Evolutionary conservation across 1,139 yeast species (phyloP), one percentile per base, ranked within the genome.

Genomic region (Pichia sp.): DNA sequence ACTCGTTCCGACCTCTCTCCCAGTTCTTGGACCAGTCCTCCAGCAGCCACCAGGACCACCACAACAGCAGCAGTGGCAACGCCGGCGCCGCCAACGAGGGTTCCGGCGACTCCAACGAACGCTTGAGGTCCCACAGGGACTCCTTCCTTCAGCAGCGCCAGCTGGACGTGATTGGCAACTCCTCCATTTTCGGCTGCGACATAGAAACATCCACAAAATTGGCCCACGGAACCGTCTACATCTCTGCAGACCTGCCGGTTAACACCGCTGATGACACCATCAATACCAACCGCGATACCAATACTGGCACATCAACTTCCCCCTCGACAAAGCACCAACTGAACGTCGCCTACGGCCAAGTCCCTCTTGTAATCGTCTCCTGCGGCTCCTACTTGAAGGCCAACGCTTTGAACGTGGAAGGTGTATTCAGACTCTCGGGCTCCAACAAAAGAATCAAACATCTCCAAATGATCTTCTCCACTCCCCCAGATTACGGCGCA

Each of bases 341-440:
- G 16, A 71, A 75, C 49, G 77, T 84, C 53, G 82, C 83, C 51
- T 90, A 87, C 66, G 97, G 96, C 17, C 76, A 80, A 58, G 85
- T 90, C 40, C 97, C 97, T 1, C 78, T 87, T 27, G 89, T 93
- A n/a, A 96, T 93, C 34, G 99, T 98, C 29, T 88, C 91, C 64
- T 92, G 99, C 72, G 97, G 98, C 2, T 85, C 88, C 1, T 92
- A 73, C 67, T 73, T 93, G 59, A 93, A 93, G 66, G 81, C 82
- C 52, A 84, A 89, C 61, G 95, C 88, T 8, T 71, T 87, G 48
- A 77, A 77, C 38, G 86, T 88, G 1, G 96, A 93, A 68, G 99
- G 99, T 4, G 89, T 95, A 7, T 93, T 93, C 68, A 76, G 99
- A 59, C 88, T 93, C 3, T 95, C 95, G 1, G 99, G 99, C 8